A percentile compares a stretch with the other conserved stretches of the same genome.
Evolutionary conservation across 805 yeast genomes (phyloP).

Genomic region (Ascoidea asiatica): DNA sequence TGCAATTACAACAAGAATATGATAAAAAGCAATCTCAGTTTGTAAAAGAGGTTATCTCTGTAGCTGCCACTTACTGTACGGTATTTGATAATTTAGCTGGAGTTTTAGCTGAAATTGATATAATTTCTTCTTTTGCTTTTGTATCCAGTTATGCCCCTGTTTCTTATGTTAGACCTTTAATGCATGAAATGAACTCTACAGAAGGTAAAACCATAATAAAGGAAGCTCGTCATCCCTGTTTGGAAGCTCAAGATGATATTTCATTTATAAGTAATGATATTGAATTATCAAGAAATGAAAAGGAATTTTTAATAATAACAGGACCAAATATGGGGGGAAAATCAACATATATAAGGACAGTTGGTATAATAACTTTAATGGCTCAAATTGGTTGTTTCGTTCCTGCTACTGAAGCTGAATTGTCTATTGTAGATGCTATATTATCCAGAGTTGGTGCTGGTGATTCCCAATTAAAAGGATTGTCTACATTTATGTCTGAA

Average conservation of each 20-base stretch:
- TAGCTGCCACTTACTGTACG: constrained; percentile 71
- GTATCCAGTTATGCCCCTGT: constrained; percentile 71
- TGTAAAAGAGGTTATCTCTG: constrained; percentile 70
- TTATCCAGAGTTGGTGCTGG: constrained; percentile 98
- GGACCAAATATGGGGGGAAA: constrained; percentile 99
- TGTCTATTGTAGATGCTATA: constrained; percentile 80
- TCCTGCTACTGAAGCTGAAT: constrained; percentile 65
- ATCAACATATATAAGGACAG: constrained; percentile 81
- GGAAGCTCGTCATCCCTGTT: constrained; percentile 89
- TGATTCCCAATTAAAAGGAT: constrained; percentile 93
- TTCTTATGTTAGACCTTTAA: constrained; percentile 63
- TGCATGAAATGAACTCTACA: constrained; percentile 37
- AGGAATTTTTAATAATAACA: constrained; percentile 74
- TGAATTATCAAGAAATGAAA: constrained; percentile 35
- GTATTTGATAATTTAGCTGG: constrained; percentile 58
- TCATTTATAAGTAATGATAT: constrained; percentile 89
- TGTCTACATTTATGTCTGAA: constrained; percentile 93
- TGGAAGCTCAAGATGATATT: constrained; percentile 85
- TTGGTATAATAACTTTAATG: constrained; percentile 78
- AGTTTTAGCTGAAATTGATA: constrained; percentile 66
- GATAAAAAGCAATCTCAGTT: constrained; percentile 63
- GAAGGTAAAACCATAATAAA: constrained; percentile 38
- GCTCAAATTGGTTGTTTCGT: constrained; percentile 85
- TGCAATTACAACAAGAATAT: constrained; percentile 50
- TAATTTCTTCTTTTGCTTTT: constrained; percentile 74